Conservation (phyloP, 225 moss, liverwort and hornwort genomes). For the Physcomitrellopsis africana region DNA sequence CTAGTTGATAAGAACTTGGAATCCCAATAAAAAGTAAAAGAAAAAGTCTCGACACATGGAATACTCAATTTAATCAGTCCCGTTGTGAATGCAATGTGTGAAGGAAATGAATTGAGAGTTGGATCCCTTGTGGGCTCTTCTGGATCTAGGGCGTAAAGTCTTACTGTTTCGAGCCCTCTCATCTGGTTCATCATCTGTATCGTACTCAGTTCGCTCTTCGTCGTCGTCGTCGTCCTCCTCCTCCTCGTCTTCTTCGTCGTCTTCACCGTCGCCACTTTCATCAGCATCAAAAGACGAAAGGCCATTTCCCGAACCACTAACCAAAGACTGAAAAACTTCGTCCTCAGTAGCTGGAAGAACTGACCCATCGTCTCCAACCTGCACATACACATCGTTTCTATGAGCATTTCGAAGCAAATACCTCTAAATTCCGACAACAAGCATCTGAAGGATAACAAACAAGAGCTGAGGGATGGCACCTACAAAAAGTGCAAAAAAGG, state of each 20-base stretch:
- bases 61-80: conserved; percentile 19
- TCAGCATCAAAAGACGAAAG: conserved; percentile 54
- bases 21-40: not conserved
- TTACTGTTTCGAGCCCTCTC: conserved; percentile 70
- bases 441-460: not conserved
- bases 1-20: not conserved
- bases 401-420: conserved; percentile 20
- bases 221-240: conserved; percentile 52
- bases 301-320: conserved; percentile 55
- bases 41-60: conserved; percentile 5
- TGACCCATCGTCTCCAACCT: conserved; percentile 87
- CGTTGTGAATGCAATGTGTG: conserved; percentile 1
- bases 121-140: conserved; percentile 1
- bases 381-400: conserved; percentile 41
- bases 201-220: conserved; percentile 43
- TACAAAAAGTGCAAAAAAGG: not conserved
- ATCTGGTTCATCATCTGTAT: conserved; percentile 63
- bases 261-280: conserved; percentile 58
- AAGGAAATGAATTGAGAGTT: conserved; percentile 21
- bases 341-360: conserved; percentile 74
- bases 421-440: not conserved
- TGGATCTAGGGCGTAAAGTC: conserved; percentile 19
- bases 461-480: not conserved
- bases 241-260: conserved; percentile 59
- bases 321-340: conserved; percentile 61